Evolutionary conservation across 352 stramenopile species (phyloP).

Genomic region (Pythium aristosporum): DNA sequence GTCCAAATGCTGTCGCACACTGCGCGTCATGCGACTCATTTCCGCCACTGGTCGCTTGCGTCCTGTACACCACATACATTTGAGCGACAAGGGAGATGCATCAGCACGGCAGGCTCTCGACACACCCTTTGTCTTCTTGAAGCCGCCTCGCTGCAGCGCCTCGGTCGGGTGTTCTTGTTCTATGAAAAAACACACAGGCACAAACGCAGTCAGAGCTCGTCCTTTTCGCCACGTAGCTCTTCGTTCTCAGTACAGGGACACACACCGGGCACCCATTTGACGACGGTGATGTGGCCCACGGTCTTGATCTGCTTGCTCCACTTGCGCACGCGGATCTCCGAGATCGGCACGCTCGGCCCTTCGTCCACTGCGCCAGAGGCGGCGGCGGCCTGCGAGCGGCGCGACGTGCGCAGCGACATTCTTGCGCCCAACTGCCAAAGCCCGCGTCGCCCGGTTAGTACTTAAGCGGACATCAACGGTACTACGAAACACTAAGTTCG

Average conservation of each 20-base stretch:
- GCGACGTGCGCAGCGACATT: conserved; percentile 55
- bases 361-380: conserved; percentile 23
- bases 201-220: neutral
- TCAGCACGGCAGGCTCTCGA: neutral
- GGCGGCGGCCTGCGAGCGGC: conserved; percentile 33
- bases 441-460: neutral
- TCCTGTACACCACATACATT: conserved; percentile 28
- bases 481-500: conserved; percentile 7
- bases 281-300: conserved; percentile 68
- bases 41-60: conserved; percentile 60
- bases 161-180: conserved; percentile 49
- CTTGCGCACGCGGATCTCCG: conserved; percentile 71
- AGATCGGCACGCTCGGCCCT: conserved; percentile 45
- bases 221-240: neutral
- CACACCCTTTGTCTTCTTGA: conserved; percentile 78
- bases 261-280: conserved; percentile 74
- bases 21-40: conserved; percentile 71
- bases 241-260: neutral
- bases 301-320: conserved; percentile 70
- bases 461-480: neutral
- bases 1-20: conserved; percentile 74
- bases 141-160: conserved; percentile 56
- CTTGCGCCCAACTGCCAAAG: neutral
- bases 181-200: conserved; percentile 19
- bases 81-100: neutral